Evolutionary conservation across 345 rosid genomes (phyloP).

Genomic region (Lepidium aucheri): DNA sequence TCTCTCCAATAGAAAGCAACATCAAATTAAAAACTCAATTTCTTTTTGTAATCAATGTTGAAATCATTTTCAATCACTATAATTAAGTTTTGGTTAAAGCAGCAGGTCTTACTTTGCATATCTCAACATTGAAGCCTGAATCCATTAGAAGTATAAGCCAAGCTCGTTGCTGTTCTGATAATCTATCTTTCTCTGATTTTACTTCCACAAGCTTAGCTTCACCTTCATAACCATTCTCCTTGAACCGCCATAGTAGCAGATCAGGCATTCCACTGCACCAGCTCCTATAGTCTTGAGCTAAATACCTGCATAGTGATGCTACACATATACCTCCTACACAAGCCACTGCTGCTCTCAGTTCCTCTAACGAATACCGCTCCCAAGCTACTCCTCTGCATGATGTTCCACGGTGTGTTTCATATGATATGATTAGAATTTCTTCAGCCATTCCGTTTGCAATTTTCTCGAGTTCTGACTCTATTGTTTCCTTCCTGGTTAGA

Average conservation of each 20-base stretch:
- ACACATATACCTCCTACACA: slow-evolving; percentile 69
- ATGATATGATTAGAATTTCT: slow-evolving; percentile 68
- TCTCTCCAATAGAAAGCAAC: neutral
- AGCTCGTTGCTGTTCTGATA: slow-evolving; percentile 89
- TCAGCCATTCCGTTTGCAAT: slow-evolving; percentile 71
- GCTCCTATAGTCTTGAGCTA: slow-evolving; percentile 72
- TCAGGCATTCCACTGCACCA: slow-evolving; percentile 99
- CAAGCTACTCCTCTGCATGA: slow-evolving; percentile 77
- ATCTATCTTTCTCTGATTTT: slow-evolving; percentile 71
- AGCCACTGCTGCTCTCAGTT: slow-evolving; percentile 76
- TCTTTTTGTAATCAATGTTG: neutral
- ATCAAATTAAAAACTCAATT: neutral
- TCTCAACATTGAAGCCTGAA: slow-evolving; percentile 69
- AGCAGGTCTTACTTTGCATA: slow-evolving; percentile 62
- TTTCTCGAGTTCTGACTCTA: slow-evolving; percentile 54
- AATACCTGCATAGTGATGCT: slow-evolving; percentile 61
- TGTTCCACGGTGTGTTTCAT: slow-evolving; percentile 63
- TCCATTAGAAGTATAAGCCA: slow-evolving; percentile 83
- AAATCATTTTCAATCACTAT: neutral
- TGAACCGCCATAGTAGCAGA: slow-evolving; percentile 80
- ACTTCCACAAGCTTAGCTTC: slow-evolving; percentile 98
- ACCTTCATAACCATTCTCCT: slow-evolving; percentile 54
- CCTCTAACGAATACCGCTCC: slow-evolving; percentile 61
- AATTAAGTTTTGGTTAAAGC: neutral
- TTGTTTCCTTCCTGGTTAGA: slow-evolving; percentile 36